Conservation (phyloP, 2,329 filamentous ascomycete genomes). For the Pseudogymnoascus sp. region DNA sequence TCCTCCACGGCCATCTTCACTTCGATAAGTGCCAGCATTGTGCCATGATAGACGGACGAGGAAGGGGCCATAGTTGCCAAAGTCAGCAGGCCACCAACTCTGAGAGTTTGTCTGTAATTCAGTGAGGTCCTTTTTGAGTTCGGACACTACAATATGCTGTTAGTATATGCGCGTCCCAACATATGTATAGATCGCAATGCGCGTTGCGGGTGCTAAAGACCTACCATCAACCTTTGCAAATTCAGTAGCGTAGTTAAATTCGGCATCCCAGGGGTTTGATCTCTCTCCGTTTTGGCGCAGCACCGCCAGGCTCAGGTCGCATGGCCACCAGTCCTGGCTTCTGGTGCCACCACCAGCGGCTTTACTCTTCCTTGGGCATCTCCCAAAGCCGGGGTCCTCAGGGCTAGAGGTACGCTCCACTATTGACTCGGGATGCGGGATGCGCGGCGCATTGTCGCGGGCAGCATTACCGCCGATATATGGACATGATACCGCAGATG, state of each 20-base stretch:
- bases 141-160: slow-evolving; percentile 23
- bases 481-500: background rate
- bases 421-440: slow-evolving; percentile 9
- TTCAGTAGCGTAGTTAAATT: slow-evolving; percentile 48
- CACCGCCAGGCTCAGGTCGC: slow-evolving; percentile 45
- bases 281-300: slow-evolving; percentile 47
- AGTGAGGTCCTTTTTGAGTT: slow-evolving; percentile 48
- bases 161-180: background rate
- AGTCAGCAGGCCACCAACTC: slow-evolving; percentile 54
- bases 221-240: slow-evolving; percentile 52
- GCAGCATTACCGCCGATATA: background rate
- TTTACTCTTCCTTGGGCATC: slow-evolving; percentile 20
- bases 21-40: slow-evolving; percentile 51
- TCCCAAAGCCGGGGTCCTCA: slow-evolving; percentile 17
- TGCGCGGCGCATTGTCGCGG: background rate
- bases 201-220: slow-evolving; percentile 1
- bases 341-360: slow-evolving; percentile 40
- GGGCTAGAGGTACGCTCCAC: background rate
- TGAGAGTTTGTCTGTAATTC: slow-evolving; percentile 51
- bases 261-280: slow-evolving; percentile 41
- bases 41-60: slow-evolving; percentile 56
- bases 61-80: slow-evolving; percentile 51
- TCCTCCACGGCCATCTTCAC: slow-evolving; percentile 49
- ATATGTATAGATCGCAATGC: background rate
- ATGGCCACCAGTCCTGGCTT: slow-evolving; percentile 51